Evolutionary conservation across 1,139 yeast species (phyloP).

Genomic region (Sugiyamaella sp.): DNA sequence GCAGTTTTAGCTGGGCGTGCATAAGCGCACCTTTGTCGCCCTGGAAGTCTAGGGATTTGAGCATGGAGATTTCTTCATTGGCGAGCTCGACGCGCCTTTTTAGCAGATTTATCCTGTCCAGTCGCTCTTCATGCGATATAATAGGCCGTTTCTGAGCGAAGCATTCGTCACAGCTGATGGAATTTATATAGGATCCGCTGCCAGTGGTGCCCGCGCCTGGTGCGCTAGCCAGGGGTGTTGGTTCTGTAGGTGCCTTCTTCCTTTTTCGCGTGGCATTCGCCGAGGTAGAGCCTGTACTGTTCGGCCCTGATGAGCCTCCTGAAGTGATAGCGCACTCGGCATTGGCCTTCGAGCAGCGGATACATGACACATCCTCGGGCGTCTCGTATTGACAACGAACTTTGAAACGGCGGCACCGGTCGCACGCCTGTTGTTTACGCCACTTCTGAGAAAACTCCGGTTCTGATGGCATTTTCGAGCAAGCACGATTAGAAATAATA

Average conservation of each 20-base stretch:
- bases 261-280: slow-evolving; percentile 3
- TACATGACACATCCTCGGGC: slow-evolving; percentile 50
- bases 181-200: too few relatives aligned
- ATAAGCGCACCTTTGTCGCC: slow-evolving; percentile 12
- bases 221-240: neutral
- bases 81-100: slow-evolving; percentile 4
- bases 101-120: slow-evolving; percentile 9
- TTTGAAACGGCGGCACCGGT: slow-evolving; percentile 58
- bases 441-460: slow-evolving; percentile 35
- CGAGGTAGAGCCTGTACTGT: neutral
- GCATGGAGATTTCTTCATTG: slow-evolving; percentile 17
- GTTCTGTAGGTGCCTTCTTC: slow-evolving; percentile 7
- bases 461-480: neutral
- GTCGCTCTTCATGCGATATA: slow-evolving; percentile 8
- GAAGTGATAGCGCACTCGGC: slow-evolving; percentile 48
- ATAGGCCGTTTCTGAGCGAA: slow-evolving; percentile 13
- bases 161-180: slow-evolving; percentile 13
- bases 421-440: slow-evolving; percentile 57
- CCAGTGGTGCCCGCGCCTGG: neutral
- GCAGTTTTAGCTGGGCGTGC: slow-evolving; percentile 15
- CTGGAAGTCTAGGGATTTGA: slow-evolving; percentile 15
- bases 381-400: slow-evolving; percentile 58
- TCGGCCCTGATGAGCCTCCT: slow-evolving; percentile 21
- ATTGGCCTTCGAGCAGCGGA: slow-evolving; percentile 51
- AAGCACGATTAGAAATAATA: too few relatives aligned